Base-by-base conservation (phyloP, 108 stramenopile genomes). In the Nitzschia palea region DNA sequence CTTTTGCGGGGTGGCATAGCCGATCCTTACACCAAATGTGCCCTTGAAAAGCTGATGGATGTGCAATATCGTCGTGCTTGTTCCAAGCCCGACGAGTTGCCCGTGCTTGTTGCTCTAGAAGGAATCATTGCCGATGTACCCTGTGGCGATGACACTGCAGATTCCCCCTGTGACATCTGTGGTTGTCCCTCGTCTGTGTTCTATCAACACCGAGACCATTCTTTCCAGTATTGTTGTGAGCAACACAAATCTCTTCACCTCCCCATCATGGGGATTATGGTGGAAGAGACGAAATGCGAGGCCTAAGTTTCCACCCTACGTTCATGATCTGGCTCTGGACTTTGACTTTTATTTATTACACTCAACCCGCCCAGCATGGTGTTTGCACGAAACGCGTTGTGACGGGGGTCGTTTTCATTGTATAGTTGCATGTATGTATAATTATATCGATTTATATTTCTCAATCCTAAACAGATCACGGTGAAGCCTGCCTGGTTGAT, bases 21-120 rank as follows among this genome's bases (percentile, higher is more conserved):
- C 9, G 74, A 75, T 55, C 74, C 74, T 2, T 75, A 75, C 33
- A 4, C 60, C 33, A 75, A 68, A 26, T 75, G 74, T 36, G 74
- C 66, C 33, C 28, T 75, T 50, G 30, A 54, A 33, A 75, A 75
- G 30, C 66, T 75, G 22, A 31, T 75, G 66, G 44, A 31, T 44
- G 44, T 75, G 27, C 74, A 75, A 55, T 29, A 28, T 29, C 37
- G 52, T 14, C 29, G 35, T 0, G 30, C 36, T n/a, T 14, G 17
- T 18, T 47, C 27, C 29, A 17, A 29, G 4, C 48, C 34, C 14
- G 62, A 55, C 4, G 54, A 71, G 9, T 37, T 71, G 18, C 70
- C 70, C 8, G 53, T 28, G 10, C 35, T 32, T 42, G 62, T 55
- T 55, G 54, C 31, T 25, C 42, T 35, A 44, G 43, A 63, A 43